Conservation (phyloP, 441 rosid genomes). For the Hura crepitans region DNA sequence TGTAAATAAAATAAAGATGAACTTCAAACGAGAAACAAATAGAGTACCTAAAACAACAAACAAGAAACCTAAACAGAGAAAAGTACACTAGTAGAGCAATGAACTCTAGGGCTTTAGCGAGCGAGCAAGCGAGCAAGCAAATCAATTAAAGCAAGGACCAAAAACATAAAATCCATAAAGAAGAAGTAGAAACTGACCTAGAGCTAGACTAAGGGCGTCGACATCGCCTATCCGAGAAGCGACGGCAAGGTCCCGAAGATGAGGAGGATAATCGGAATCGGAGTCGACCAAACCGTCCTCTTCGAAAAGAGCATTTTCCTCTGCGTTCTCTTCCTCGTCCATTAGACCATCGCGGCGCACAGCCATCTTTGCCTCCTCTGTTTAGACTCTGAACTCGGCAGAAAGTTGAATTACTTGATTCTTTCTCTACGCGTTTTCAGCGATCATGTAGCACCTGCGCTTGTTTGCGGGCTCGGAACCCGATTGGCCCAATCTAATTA, state of each 20-base stretch:
- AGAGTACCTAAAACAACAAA: not conserved
- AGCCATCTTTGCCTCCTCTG: constrained; percentile 46
- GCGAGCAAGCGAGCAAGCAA: not conserved
- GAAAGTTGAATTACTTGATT: not conserved
- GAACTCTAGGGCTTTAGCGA: not conserved
- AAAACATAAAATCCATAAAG: not conserved
- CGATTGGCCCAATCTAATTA: not conserved
- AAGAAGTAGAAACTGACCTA: constrained; percentile 39
- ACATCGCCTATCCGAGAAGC: constrained; percentile 64
- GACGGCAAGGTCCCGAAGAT: constrained; percentile 61
- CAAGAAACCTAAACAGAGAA: not conserved
- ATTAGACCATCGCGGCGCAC: constrained; percentile 65
- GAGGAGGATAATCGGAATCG: constrained; percentile 56
- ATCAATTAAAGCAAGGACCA: not conserved
- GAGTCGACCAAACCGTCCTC: constrained; percentile 42
- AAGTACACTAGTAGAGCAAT: not conserved
- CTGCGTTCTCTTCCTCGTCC: constrained; percentile 74
- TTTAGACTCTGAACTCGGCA: not conserved
- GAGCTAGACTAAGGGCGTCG: constrained; percentile 54
- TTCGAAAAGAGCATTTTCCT: constrained; percentile 56
- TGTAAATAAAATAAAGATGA: too few species aligned
- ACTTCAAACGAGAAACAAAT: too few species aligned
- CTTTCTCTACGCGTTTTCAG: not conserved
- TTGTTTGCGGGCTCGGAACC: not conserved
- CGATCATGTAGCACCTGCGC: too few species aligned